Evolutionary conservation across 441 rosid species (phyloP), one percentile per base, ranked within the genome.

Genomic region (Raphanus hybrid): DNA sequence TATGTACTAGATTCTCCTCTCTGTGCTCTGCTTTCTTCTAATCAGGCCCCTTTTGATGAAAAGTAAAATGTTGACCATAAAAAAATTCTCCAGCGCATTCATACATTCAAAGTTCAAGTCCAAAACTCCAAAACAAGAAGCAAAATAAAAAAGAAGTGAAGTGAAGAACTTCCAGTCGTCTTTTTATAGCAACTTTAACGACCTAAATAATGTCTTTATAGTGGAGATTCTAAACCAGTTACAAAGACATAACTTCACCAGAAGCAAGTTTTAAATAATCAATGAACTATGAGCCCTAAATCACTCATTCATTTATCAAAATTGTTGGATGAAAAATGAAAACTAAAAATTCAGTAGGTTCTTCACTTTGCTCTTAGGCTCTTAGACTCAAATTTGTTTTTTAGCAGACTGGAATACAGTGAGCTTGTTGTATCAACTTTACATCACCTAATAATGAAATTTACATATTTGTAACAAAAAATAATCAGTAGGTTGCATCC

Each of bases 171-270:
- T 41, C 45, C 45, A 9, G 45, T 41, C 45, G 4, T 41, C 45
- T 41, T 43, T 43, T 10, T n/a, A 41, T 16, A 16, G 18, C 18
- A 16, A 16, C 18, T 16, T 16, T 16, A 16, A 16, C 18, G 18
- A 50, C 55, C 55, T 50, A 50, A 50, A 50, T 14, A 6, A 50
- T 50, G 5, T 50, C 16, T 50, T 50, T 50, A 5, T n/a, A 50
- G 16, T 50, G 55, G 55, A 50, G 55, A 50, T 50, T 50, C 55
- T 16, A 50, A 50, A 14, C 18, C 18, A 50, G 18, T 50, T 50
- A 50, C 55, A n/a, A 50, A 50, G 55, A 50, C 55, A 50, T 14
- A 50, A n/a, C 55, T 50, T 50, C 55, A 50, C 55, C 55, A 50
- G 55, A 50, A 50, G 18, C 14, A 50, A 50, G 55, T 50, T 50